A percentile compares a stretch with the other conserved stretches of the same genome.
Conservation (phyloP, 805 yeast species). For the Wickerhamomyces strasburgensis region DNA sequence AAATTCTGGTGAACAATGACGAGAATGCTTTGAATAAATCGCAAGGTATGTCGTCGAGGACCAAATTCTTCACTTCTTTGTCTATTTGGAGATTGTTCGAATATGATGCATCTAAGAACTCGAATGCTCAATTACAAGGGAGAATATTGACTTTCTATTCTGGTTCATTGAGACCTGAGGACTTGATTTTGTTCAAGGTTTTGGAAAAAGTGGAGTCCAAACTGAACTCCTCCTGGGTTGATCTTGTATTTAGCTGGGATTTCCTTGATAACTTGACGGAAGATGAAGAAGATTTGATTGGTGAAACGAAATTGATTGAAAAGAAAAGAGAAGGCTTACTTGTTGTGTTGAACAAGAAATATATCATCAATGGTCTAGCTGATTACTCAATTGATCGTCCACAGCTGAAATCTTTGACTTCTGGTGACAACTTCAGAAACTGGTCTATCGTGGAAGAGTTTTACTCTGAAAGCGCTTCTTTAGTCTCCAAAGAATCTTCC, state of each 20-base stretch:
- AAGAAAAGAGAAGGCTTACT: constrained; percentile 43
- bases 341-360: constrained; percentile 45
- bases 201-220: constrained; percentile 54
- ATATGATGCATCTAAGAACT: constrained; percentile 39
- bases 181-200: constrained; percentile 53
- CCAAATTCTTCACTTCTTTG: constrained; percentile 40
- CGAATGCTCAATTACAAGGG: constrained; percentile 44
- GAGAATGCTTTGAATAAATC: constrained; percentile 29
- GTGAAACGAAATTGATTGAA: constrained; percentile 42
- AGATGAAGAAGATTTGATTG: constrained; percentile 41
- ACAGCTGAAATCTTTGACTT: constrained; percentile 23
- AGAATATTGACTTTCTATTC: constrained; percentile 47
- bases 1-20: constrained; percentile 55
- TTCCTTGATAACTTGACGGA: constrained; percentile 36
- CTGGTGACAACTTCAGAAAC: constrained; percentile 6
- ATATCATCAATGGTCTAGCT: constrained; percentile 44
- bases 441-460: constrained; percentile 30
- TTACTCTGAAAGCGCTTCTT: constrained; percentile 20
- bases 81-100: constrained; percentile 45
- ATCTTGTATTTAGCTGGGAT: constrained; percentile 61
- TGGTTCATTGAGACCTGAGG: constrained; percentile 62
- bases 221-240: constrained; percentile 58
- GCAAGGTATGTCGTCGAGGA: constrained; percentile 22
- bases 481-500: constrained; percentile 21
- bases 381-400: constrained; percentile 29